Evolutionary conservation across 2,329 filamentous ascomycete species (phyloP), one percentile per base, ranked within the genome.

Genomic region (Ascosphaera apis): DNA sequence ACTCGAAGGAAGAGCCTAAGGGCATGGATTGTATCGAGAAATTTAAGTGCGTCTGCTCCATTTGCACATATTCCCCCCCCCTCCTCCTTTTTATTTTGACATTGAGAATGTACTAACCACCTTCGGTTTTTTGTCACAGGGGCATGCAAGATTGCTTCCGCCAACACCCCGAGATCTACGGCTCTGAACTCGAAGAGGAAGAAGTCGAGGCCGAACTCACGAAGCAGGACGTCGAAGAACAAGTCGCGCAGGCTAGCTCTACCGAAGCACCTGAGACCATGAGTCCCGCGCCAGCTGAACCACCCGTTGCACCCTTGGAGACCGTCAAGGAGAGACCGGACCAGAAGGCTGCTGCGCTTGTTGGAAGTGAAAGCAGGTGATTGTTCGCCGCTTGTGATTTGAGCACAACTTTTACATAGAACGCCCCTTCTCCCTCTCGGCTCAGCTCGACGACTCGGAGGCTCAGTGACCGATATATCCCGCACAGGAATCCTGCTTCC

Each of bases 61-160:
- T 21, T 8, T 3, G 19, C 4, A 21, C 19, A 4, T 40, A 23
- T 12, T 36, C 31, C 30, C 30, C 34, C 15, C 8, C 5, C 39
- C 34, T 17, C 23, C 27, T 38, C 33, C 35, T 16, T 36, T 36
- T n/a, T 23, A 31, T 23, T 15, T 11, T 30, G 27, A 25, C n/a
- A 16, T 36, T 17, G 36, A 38, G 27, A 3, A 2, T 17, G 5
- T 16, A 27, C 4, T 21, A 21, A 21, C 19, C 19, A 28, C 42
- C 43, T 36, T 21, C 9, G 4, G 19, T 21, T 4, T 4, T 49
- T 23, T 41, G 43, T 15, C 39, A 48, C 46, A 92, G 84, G 66
- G 73, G 67, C 48, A 98, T 98, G 88, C 88, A 95, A 62, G 76
- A 86, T 49, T 98, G 88, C 64, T 98, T 98, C 68, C 72, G 83